Evolutionary conservation across 2,329 filamentous ascomycete species (phyloP), one percentile per base, ranked within the genome.

Genomic region (Aspergillus fumigatiaffinis): DNA sequence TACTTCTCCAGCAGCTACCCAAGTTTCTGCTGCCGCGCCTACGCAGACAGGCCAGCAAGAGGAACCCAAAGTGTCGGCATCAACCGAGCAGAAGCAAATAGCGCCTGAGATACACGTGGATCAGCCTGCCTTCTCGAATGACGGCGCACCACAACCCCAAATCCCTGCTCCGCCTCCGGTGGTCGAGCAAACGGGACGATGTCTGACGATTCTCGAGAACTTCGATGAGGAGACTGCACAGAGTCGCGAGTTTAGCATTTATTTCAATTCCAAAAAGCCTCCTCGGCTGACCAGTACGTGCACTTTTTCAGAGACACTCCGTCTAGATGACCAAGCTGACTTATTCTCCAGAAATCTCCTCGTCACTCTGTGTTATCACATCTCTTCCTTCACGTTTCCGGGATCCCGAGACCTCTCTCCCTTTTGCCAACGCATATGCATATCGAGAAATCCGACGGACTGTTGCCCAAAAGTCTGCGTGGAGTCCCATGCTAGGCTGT

Each of bases 351-450:
- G 77, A 78, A 75, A 76, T 70, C 60, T 75, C 67, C 55, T 74
- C 72, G 60, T 77, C 82, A 48, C 79, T 87, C 32, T 99, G 94
- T 73, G 88, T 87, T 51, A 92, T 97, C 69, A 97, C 91, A 1
- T 89, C 88, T 67, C 84, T 87, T 53, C 85, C 87, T 4, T 94
- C 93, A 12, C 86, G 86, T 54, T 97, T 95, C 73, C 84, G 87
- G 25, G 94, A 99, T 72, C 91, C 92, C 0, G 83, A 84, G 64
- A 97, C 93, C 0, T 90, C 90, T 0, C 81, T 97, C 17, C 85
- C 87, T 0, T 99, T 93, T 74, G 83, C 85, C 61, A 93, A 93
- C 70, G 79, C 85, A 47, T 84, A 87, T 60, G 92, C 92, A 0
- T 97, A 92, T 76, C 70, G 72, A 28, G 87, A 95, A 72, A 88